Percentiles rank a stretch among this genome's conserved stretches.
These are phyloP conservation scores for Gastrolobium villosum DNA, from an alignment of 306 rosid genomes.

Conservation along the genomic window DNA sequence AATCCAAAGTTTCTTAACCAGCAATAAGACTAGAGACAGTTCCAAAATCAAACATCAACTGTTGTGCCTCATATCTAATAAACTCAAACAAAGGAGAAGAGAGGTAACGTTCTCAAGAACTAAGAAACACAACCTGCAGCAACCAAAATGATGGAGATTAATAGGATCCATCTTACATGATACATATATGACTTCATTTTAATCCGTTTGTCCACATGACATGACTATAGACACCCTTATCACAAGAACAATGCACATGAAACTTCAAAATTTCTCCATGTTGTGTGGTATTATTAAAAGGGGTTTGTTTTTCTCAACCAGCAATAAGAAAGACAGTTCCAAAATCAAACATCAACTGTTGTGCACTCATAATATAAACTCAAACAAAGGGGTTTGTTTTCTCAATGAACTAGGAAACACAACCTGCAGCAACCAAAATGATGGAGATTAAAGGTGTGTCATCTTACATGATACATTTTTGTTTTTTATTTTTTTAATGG, in stretches of 20 bases:
- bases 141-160: not conserved
- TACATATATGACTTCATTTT: too few relatives aligned
- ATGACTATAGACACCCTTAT: not conserved
- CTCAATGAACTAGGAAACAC: constrained; percentile 62
- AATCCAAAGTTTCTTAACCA: constrained; percentile 9
- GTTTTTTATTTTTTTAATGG: too few relatives aligned
- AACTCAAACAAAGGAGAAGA: constrained; percentile 60
- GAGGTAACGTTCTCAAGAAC: constrained; percentile 63
- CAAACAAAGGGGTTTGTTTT: constrained; percentile 59
- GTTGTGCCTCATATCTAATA: constrained; percentile 56
- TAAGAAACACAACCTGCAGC: constrained; percentile 62
- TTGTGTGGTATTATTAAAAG: not conserved
- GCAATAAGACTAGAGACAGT: not conserved
- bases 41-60: constrained; percentile 51
- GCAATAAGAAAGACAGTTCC: not conserved
- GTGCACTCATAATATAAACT: constrained; percentile 58
- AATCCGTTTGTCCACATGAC: not conserved
- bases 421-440: constrained; percentile 48
- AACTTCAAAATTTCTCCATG: not conserved
- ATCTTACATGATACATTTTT: too few relatives aligned
- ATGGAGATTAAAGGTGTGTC: not conserved
- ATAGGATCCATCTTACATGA: not conserved
- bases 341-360: constrained; percentile 54
- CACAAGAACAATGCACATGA: constrained; percentile 13
- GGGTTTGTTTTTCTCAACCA: not conserved